phyloP scores from a whole-genome alignment of 805 yeast genomes.

The Wickerhamiella musiphila region DNA sequence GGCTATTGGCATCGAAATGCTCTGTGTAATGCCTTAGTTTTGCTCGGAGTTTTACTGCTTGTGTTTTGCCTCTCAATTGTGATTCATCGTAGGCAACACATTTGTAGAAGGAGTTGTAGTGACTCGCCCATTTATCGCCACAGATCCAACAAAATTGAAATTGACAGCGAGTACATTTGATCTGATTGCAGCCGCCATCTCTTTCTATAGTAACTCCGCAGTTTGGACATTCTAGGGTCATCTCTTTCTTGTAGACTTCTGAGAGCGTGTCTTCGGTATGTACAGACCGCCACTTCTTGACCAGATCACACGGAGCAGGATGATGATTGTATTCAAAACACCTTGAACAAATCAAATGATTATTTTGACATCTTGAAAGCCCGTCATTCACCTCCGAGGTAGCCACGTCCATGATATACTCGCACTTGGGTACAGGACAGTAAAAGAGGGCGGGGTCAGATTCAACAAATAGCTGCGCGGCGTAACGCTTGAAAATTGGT shows the following conservation, averaged over 20 bases:
- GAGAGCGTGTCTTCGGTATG: slow-evolving; percentile 82
- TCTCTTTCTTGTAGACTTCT: slow-evolving; percentile 65
- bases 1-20: slow-evolving; percentile 2
- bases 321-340: slow-evolving; percentile 65
- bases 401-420: slow-evolving; percentile 4
- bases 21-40: slow-evolving; percentile 6
- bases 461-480: slow-evolving; percentile 4
- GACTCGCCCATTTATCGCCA: slow-evolving; percentile 53
- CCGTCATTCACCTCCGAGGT: too few species aligned
- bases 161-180: slow-evolving; percentile 66
- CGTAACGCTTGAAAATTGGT: slow-evolving; percentile 1
- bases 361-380: too few species aligned
- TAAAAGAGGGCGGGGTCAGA: slow-evolving; percentile 2
- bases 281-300: slow-evolving; percentile 55
- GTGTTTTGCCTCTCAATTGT: too few species aligned
- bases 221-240: slow-evolving; percentile 75
- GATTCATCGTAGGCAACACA: slow-evolving; percentile 35
- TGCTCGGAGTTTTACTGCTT: neutral
- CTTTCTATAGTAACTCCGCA: slow-evolving; percentile 73
- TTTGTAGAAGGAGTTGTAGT: slow-evolving; percentile 49
- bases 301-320: slow-evolving; percentile 67
- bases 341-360: slow-evolving; percentile 60
- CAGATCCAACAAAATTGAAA: slow-evolving; percentile 93
- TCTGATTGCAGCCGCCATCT: slow-evolving; percentile 94
- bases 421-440: slow-evolving; percentile 14